phyloP scores from a whole-genome alignment of 805 yeast species.

The Myxozyma neotropica region DNA sequence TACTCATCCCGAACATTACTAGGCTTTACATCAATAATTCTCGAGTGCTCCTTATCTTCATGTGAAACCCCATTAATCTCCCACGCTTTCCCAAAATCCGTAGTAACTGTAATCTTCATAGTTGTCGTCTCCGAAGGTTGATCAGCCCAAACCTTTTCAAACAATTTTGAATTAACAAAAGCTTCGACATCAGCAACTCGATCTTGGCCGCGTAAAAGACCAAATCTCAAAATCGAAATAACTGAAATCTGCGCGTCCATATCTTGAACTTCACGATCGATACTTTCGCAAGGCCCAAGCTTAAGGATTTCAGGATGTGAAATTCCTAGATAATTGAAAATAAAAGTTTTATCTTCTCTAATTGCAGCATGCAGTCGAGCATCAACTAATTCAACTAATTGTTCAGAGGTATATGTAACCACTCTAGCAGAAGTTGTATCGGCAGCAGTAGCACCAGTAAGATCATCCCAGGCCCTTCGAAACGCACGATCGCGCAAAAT shows the following conservation, averaged over 20 bases:
- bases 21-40: slow-evolving; percentile 29
- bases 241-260: slow-evolving; percentile 11
- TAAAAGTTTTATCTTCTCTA: slow-evolving; percentile 10
- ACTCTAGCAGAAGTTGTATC: slow-evolving; percentile 18
- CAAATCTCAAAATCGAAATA: slow-evolving; percentile 23
- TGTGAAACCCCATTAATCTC: slow-evolving; percentile 19
- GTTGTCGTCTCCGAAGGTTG: slow-evolving; percentile 20
- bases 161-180: slow-evolving; percentile 15
- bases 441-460: slow-evolving; percentile 14
- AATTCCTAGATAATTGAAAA: slow-evolving; percentile 11
- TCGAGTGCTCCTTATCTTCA: background rate
- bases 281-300: slow-evolving; percentile 23
- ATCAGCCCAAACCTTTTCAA: background rate
- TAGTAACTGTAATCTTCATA: slow-evolving; percentile 19
- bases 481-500: slow-evolving; percentile 20
- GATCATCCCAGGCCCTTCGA: slow-evolving; percentile 18
- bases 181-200: slow-evolving; percentile 27
- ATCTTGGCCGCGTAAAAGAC: background rate
- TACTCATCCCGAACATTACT: slow-evolving; percentile 15
- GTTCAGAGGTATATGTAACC: slow-evolving; percentile 10
- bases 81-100: slow-evolving; percentile 17
- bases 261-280: slow-evolving; percentile 25
- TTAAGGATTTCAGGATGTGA: slow-evolving; percentile 14
- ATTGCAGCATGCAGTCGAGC: slow-evolving; percentile 18
- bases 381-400: slow-evolving; percentile 21